Percentiles rank a stretch among this genome's conserved stretches.
phyloP scores from a whole-genome alignment of 2,329 filamentous ascomycete genomes.

The Talaromyces funiculosus region DNA sequence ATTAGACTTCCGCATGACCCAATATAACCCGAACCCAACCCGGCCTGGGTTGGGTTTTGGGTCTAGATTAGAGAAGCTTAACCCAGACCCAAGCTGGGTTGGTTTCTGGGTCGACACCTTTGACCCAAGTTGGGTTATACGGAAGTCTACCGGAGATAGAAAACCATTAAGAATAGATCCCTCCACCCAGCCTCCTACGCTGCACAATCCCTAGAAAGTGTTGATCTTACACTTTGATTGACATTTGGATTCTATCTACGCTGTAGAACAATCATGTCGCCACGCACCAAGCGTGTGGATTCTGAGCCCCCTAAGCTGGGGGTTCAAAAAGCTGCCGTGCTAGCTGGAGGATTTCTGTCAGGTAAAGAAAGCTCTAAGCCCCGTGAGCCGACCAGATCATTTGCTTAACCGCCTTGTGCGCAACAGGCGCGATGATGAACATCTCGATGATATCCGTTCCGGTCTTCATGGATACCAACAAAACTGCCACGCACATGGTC shows the following conservation, averaged over 20 bases:
- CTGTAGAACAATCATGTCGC: not conserved
- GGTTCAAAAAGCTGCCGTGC: not conserved
- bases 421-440: not conserved
- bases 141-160: too few species aligned
- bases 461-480: constrained; percentile 13
- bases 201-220: not conserved
- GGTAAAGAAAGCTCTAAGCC: not conserved
- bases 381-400: not conserved
- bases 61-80: too few species aligned
- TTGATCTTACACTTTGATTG: not conserved
- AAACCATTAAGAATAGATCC: not conserved
- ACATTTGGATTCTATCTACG: not conserved
- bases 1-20: too few species aligned
- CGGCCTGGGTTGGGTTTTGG: too few species aligned
- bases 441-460: constrained; percentile 11
- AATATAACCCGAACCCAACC: too few species aligned
- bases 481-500: constrained; percentile 21
- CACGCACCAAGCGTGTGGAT: not conserved
- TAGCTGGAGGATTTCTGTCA: not conserved
- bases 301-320: not conserved
- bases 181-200: not conserved
- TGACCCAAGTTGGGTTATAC: too few species aligned
- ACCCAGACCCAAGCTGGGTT: too few species aligned
- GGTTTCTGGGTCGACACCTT: too few species aligned
- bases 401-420: not conserved